A percentile compares a stretch with the other conserved stretches of the same genome.
phyloP scores from a whole-genome alignment of 1,284 basidiomycete species.

The Boletus albobrunnescens region DNA sequence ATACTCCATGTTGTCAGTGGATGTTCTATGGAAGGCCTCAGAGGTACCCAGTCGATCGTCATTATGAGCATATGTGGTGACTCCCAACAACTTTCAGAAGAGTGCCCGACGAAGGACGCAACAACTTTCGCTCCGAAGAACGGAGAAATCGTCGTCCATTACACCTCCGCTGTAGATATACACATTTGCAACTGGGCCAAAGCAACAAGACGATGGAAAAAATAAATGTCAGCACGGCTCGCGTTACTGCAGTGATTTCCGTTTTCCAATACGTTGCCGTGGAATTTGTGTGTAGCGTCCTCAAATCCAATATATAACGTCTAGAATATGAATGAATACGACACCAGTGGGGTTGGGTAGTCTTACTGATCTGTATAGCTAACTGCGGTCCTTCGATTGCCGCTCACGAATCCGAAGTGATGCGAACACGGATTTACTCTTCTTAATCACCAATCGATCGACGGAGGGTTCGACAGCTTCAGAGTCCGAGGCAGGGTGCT shows the following conservation, averaged over 20 bases:
- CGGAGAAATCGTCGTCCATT: not conserved
- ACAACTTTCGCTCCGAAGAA: not conserved
- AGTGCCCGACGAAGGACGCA: not conserved
- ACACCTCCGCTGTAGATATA: not conserved
- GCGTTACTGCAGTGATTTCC: not conserved
- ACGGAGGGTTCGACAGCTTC: conserved; percentile 6
- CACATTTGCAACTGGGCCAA: not conserved
- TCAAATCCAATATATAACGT: conserved; percentile 2
- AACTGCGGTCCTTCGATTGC: conserved; percentile 5
- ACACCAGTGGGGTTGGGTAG: not conserved
- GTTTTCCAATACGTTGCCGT: not conserved
- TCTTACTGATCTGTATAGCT: conserved; percentile 1
- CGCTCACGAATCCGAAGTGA: conserved; percentile 18
- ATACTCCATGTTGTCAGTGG: too few relatives aligned
- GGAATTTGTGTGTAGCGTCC: not conserved
- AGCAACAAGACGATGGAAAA: not conserved
- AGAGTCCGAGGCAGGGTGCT: conserved; percentile 15
- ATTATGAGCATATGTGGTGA: not conserved
- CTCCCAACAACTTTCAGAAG: conserved; percentile 1
- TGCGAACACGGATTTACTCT: conserved; percentile 30
- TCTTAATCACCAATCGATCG: conserved; percentile 7
- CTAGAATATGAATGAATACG: conserved; percentile 3
- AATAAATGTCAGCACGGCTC: not conserved
- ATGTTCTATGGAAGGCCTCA: not conserved
- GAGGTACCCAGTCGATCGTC: not conserved